A percentile compares a stretch with the other conserved stretches of the same genome.
Evolutionary conservation across 495 filamentous ascomycete genomes (phyloP).

Genomic region (Hypoxylon cercidicola): DNA sequence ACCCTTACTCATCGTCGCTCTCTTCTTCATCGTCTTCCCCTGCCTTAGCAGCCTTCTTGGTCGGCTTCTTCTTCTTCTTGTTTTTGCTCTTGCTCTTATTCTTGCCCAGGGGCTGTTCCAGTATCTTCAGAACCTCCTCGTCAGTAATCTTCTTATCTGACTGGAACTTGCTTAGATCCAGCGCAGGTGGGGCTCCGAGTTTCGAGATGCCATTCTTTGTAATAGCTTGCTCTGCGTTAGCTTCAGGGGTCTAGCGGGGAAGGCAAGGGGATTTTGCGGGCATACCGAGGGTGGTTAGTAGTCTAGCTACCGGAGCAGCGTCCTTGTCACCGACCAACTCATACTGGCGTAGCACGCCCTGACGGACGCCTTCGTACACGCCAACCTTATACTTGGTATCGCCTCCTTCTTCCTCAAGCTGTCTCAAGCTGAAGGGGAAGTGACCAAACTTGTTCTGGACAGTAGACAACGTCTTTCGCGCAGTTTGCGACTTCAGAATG

Average conservation of each 20-base stretch:
- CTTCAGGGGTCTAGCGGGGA: conserved; percentile 11
- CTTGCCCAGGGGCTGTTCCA: conserved; percentile 83
- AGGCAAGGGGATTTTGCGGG: conserved; percentile 21
- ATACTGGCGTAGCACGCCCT: conserved; percentile 90
- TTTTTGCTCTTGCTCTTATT: conserved; percentile 85
- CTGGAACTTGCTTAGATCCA: conserved; percentile 82
- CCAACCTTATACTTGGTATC: conserved; percentile 86
- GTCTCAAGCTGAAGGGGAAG: conserved; percentile 97
- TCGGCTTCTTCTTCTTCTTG: conserved; percentile 84
- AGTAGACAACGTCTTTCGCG: conserved; percentile 88
- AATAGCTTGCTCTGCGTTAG: conserved; percentile 74
- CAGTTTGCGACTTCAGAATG: conserved; percentile 89
- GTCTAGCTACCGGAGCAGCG: conserved; percentile 78
- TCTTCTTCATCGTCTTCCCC: conserved; percentile 47
- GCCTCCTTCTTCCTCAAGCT: conserved; percentile 91
- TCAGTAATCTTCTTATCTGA: conserved; percentile 98
- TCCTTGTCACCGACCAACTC: conserved; percentile 96
- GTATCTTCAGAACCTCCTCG: conserved; percentile 91
- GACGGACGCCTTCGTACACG: conserved; percentile 92
- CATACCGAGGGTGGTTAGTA: conserved; percentile 93
- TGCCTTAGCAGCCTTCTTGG: conserved; percentile 70
- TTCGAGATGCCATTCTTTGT: conserved; percentile 96
- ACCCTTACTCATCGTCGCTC: conserved; percentile 53
- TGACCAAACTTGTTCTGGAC: conserved; percentile 95
- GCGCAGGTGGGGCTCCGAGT: conserved; percentile 76